Conservation (phyloP, 352 stramenopile genomes). For the Phytophthora multivora region DNA sequence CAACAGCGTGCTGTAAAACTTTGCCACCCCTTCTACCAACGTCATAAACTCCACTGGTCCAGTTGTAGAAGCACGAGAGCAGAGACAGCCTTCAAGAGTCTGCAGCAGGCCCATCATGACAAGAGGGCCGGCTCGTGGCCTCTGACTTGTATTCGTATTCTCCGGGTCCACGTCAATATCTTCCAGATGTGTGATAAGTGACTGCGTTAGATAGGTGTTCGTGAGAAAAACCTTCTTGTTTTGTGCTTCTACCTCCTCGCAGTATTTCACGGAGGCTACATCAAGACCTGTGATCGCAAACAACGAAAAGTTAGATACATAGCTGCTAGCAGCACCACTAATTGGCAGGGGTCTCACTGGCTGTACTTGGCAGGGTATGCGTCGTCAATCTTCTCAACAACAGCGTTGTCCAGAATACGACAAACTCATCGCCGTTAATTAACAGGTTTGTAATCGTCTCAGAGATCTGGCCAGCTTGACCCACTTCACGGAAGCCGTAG, state of each 20-base stretch:
- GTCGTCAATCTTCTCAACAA: slow-evolving; percentile 67
- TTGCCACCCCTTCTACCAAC: slow-evolving; percentile 66
- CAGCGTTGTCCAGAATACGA: slow-evolving; percentile 87
- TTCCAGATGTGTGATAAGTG: slow-evolving; percentile 65
- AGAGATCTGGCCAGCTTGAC: slow-evolving; percentile 73
- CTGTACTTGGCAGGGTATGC: slow-evolving; percentile 42
- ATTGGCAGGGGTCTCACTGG: slow-evolving; percentile 45
- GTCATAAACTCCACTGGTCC: slow-evolving; percentile 63
- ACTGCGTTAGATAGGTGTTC: slow-evolving; percentile 70
- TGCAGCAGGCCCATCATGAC: slow-evolving; percentile 92
- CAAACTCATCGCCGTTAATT: slow-evolving; percentile 81
- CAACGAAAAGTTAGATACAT: slow-evolving; percentile 2
- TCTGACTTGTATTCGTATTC: slow-evolving; percentile 11
- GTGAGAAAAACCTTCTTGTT: slow-evolving; percentile 82
- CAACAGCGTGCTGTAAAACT: slow-evolving; percentile 83
- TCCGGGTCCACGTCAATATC: slow-evolving; percentile 55
- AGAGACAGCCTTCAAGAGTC: slow-evolving; percentile 91
- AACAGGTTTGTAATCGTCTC: slow-evolving; percentile 83
- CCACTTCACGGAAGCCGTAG: slow-evolving; percentile 86
- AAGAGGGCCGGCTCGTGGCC: slow-evolving; percentile 54
- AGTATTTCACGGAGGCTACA: slow-evolving; percentile 59
- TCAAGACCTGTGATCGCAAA: slow-evolving; percentile 46
- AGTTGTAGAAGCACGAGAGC: slow-evolving; percentile 89
- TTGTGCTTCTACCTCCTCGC: slow-evolving; percentile 68
- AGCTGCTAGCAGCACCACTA: background rate